Evolutionary conservation across 441 rosid genomes (phyloP).

Genomic region (Populus tomentosa): DNA sequence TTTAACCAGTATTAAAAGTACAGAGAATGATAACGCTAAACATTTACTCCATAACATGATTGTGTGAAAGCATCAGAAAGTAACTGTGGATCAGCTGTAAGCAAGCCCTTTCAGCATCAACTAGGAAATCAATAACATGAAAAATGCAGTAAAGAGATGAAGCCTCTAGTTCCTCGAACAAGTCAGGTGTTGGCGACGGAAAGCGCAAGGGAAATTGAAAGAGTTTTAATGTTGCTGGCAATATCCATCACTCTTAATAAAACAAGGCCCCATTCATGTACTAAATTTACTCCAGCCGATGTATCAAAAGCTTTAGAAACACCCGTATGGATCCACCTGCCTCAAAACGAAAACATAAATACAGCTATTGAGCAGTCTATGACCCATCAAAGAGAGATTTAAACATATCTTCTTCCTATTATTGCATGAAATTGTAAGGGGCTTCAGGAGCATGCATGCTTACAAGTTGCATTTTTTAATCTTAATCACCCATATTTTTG

Average conservation of each 20-base stretch:
- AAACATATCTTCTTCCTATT: neutral
- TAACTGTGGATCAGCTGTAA: neutral
- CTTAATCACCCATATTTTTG: neutral
- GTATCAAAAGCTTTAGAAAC: neutral
- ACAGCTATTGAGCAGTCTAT: neutral
- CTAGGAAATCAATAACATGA: neutral
- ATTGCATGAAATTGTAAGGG: neutral
- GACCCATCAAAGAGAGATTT: neutral
- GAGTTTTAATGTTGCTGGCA: neutral
- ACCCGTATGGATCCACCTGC: neutral
- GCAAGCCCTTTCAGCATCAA: neutral
- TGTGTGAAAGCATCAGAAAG: neutral
- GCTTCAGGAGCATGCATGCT: neutral
- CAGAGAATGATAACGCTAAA: neutral
- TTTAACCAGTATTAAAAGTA: neutral
- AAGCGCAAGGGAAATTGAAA: too few species aligned
- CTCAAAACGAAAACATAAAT: neutral
- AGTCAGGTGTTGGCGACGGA: neutral
- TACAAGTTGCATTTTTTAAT: neutral
- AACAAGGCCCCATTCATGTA: neutral
- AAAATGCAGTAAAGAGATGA: neutral
- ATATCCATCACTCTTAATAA: neutral
- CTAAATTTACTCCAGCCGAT: neutral
- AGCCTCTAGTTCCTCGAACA: neutral
- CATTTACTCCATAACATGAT: neutral